Conservation (phyloP, 2,329 filamentous ascomycete species). For the Chrysoporthe cubensis region DNA sequence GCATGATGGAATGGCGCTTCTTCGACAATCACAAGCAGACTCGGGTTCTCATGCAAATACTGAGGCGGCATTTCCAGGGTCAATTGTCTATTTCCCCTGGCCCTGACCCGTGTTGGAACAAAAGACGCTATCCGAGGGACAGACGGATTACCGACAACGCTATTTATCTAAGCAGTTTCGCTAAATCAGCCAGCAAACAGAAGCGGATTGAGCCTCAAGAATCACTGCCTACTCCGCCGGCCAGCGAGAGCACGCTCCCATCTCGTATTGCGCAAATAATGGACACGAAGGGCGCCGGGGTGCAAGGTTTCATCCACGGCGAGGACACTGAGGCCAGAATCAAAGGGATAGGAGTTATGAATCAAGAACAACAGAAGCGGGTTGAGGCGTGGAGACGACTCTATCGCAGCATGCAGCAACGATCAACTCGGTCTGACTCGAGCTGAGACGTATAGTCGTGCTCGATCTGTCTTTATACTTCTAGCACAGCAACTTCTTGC, state of each 20-base stretch:
- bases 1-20: slow-evolving; percentile 11
- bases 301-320: not conserved
- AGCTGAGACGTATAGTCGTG: not conserved
- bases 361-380: not conserved
- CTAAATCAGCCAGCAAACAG: not conserved
- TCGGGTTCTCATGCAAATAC: not conserved
- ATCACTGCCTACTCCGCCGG: not conserved
- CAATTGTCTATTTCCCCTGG: not conserved
- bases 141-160: not conserved
- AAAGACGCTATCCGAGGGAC: slow-evolving; percentile 4
- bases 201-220: not conserved
- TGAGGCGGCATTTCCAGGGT: slow-evolving; percentile 7
- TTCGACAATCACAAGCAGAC: slow-evolving; percentile 10
- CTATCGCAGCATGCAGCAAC: not conserved
- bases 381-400: not conserved
- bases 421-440: not conserved
- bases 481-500: too few species aligned
- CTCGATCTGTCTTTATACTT: too few species aligned
- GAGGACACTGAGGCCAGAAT: not conserved
- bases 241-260: not conserved
- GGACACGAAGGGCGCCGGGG: not conserved
- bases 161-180: not conserved
- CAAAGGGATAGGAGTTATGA: not conserved
- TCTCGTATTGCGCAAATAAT: slow-evolving; percentile 1
- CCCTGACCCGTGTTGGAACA: slow-evolving; percentile 16